Evolutionary conservation across 2,329 filamentous ascomycete species (phyloP).

Genomic region (Laburnicola sp.): DNA sequence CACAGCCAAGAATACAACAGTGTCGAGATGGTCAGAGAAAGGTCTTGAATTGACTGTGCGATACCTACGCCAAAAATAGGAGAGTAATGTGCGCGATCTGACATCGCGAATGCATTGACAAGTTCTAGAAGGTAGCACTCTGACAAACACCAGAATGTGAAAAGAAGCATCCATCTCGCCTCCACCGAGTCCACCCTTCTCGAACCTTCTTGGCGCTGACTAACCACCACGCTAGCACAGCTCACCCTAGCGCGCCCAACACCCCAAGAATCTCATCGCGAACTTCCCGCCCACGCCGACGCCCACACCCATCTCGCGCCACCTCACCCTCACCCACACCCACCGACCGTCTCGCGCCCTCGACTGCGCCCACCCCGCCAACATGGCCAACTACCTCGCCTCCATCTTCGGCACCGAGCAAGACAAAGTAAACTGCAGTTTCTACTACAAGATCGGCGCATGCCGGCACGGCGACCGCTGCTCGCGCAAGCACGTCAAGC

Average conservation of each 20-base stretch:
- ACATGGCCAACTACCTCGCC: slow-evolving; percentile 96
- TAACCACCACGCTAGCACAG: slow-evolving; percentile 3
- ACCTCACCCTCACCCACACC: background rate
- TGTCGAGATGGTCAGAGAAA: no score
- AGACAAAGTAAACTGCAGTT: slow-evolving; percentile 98
- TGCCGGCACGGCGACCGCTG: slow-evolving; percentile 98
- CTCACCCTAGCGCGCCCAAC: background rate
- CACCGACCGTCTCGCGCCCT: background rate
- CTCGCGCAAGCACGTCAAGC: slow-evolving; percentile 98
- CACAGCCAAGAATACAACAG: no score
- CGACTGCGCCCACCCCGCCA: slow-evolving; percentile 19
- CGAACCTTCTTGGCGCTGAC: slow-evolving; percentile 9
- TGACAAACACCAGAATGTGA: no score
- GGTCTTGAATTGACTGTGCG: no score
- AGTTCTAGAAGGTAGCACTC: no score
- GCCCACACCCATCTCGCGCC: slow-evolving; percentile 2
- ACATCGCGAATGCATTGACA: no score
- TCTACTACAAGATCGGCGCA: slow-evolving; percentile 99
- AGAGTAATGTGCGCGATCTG: no score
- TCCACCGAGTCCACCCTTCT: background rate
- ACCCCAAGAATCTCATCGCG: slow-evolving; percentile 2
- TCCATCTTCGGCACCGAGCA: slow-evolving; percentile 99
- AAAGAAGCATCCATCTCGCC: no score
- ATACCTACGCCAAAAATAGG: no score
- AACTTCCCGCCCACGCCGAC: background rate